Conservation (phyloP, 164 flowering plant species). For the Umbilicus rupestris region DNA sequence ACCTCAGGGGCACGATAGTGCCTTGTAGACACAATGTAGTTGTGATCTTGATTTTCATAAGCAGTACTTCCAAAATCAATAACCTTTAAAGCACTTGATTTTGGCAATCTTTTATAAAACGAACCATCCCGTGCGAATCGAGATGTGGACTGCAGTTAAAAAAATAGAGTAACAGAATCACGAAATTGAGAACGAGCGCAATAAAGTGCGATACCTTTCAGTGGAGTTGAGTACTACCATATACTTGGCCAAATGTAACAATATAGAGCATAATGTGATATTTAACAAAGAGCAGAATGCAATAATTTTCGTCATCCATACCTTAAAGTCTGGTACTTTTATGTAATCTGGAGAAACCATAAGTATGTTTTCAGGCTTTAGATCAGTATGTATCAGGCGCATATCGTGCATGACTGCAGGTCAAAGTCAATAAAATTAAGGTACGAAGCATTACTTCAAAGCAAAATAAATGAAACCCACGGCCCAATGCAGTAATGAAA, state of each 20-base stretch:
- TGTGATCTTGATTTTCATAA: conserved; percentile 80
- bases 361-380: conserved; percentile 39
- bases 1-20: conserved; percentile 81
- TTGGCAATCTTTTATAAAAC: conserved; percentile 69
- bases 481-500: not conserved
- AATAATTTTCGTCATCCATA: conserved; percentile 4
- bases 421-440: not conserved
- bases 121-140: conserved; percentile 16
- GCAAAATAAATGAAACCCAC: not conserved
- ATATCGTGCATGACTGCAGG: conserved; percentile 42
- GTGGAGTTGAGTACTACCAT: not conserved
- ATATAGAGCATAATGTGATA: not conserved
- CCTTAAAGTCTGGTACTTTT: conserved; percentile 34
- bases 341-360: conserved; percentile 35
- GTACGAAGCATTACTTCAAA: not conserved
- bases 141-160: conserved; percentile 14
- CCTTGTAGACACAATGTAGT: conserved; percentile 67
- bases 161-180: not conserved
- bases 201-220: not conserved
- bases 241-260: not conserved
- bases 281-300: not conserved
- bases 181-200: not conserved
- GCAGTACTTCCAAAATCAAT: conserved; percentile 96
- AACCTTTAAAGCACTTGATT: conserved; percentile 80
- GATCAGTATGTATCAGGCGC: conserved; percentile 37